Base-by-base conservation (phyloP, 2,329 filamentous ascomycete species). In the Apiospora marii region DNA sequence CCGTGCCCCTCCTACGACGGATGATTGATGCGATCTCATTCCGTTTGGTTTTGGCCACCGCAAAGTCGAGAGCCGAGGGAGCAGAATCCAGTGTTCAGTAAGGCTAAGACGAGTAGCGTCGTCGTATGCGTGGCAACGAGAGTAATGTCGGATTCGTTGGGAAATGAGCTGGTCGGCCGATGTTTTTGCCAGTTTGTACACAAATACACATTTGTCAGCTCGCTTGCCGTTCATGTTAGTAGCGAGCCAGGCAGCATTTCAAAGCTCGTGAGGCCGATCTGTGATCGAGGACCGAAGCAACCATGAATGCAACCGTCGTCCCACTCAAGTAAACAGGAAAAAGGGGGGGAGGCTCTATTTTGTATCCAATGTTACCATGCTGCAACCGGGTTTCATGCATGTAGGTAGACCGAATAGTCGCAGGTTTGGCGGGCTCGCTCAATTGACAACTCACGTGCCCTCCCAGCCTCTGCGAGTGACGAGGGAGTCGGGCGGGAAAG, bases 41-140 rank as follows among this genome's bases (percentile, higher is more conserved):
- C 34, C n/a, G 10, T 41, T 7, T 24, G 58, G 2, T 64, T 14
- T n/a, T 64, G 58, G 58, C 34, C 22, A 41, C 34, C 34, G 30
- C 58, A 13, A 30, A 30, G 27, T 30, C 27, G 27, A 30, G 27
- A n/a, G 10, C n/a, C 34, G 58, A 41, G 34, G 6, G 30, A n/a
- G 22, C 22, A 4, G 30, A 64, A n/a, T 24, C 58, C 34, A 41
- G 12, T n/a, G 12, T 64, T 41, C 34, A 64, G n/a, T 41, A 41
- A 34, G 30, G 34, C 58, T 64, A 64, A 34, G 41, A 22, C 58
- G 19, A 41, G 58, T 41, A 64, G 34, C 58, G 34, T 41, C 30
- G 53, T 61, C 53, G 53, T 61, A 37, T 61, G 30, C 53, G 53
- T 61, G 53, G 53, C 53, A 61, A 61, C 53, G 53, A 61, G 30